Conservation (phyloP, 495 filamentous ascomycete species). For the Penicillium soppii region DNA sequence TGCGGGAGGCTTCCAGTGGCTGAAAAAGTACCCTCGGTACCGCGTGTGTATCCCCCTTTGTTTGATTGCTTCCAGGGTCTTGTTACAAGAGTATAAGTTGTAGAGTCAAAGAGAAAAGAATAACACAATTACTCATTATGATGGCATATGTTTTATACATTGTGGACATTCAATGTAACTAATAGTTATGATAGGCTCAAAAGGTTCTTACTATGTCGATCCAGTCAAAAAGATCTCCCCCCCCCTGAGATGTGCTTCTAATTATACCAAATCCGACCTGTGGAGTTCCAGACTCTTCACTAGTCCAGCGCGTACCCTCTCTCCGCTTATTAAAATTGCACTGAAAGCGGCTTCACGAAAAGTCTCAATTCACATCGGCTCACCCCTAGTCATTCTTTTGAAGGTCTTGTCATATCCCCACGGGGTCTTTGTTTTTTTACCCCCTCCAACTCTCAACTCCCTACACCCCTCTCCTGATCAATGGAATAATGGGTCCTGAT, state of each 20-base stretch:
- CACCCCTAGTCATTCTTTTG: slow-evolving; percentile 48
- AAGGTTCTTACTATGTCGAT: background rate
- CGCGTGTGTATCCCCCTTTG: no score
- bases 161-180: background rate
- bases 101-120: background rate
- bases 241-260: slow-evolving; percentile 8
- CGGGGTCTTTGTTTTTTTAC: slow-evolving; percentile 14
- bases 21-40: no score
- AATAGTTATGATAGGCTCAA: background rate
- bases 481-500: slow-evolving; percentile 74
- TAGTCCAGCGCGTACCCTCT: slow-evolving; percentile 8
- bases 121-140: background rate
- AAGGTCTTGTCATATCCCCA: slow-evolving; percentile 5
- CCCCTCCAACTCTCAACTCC: background rate
- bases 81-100: background rate
- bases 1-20: background rate
- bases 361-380: slow-evolving; percentile 21
- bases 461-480: slow-evolving; percentile 20
- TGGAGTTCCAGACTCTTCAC: slow-evolving; percentile 17
- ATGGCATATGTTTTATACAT: background rate
- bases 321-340: slow-evolving; percentile 22
- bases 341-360: slow-evolving; percentile 26
- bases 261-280: slow-evolving; percentile 12
- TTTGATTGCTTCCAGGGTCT: background rate
- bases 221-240: slow-evolving; percentile 3